These are phyloP conservation scores for Fusarium chlamydosporum DNA, from an alignment of 2,329 filamentous ascomycete species.

Conservation along the genomic window DNA sequence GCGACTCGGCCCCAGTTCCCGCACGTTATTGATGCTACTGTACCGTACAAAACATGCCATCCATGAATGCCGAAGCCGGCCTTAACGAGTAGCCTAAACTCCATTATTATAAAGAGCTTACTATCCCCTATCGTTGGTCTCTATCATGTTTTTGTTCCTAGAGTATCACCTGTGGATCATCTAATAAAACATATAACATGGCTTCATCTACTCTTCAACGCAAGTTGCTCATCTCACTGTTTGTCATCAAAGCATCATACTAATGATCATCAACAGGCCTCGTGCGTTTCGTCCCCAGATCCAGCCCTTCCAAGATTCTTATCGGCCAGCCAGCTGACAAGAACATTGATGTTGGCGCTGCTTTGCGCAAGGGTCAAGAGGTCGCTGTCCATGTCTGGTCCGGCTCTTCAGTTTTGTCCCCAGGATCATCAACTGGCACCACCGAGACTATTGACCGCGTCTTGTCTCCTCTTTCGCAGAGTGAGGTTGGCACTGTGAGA, in stretches of 20 bases:
- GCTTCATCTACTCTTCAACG: constrained; percentile 46
- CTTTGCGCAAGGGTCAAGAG: constrained; percentile 68
- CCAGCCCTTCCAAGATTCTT: constrained; percentile 62
- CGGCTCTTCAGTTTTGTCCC: constrained; percentile 69
- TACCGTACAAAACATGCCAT: constrained; percentile 4
- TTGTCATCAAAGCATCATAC: neutral
- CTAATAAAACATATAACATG: constrained; percentile 25
- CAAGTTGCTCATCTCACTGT: constrained; percentile 13
- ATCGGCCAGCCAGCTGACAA: constrained; percentile 70
- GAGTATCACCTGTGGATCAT: neutral
- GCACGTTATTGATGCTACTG: constrained; percentile 18
- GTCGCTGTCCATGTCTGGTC: constrained; percentile 70
- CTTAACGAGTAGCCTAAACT: constrained; percentile 21
- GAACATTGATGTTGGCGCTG: constrained; percentile 69
- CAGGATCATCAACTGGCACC: constrained; percentile 66
- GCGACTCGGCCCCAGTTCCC: constrained; percentile 33
- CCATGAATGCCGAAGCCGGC: constrained; percentile 39
- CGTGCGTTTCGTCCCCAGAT: constrained; percentile 70
- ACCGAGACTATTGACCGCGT: constrained; percentile 62
- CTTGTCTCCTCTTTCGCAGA: constrained; percentile 60
- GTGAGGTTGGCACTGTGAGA: constrained; percentile 66
- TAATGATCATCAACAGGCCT: constrained; percentile 60
- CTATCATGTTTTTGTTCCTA: neutral
- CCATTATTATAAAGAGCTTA: constrained; percentile 32
- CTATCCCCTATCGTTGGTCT: constrained; percentile 1